These are phyloP conservation scores for Botrytis tulipae DNA, from an alignment of 2,329 filamentous ascomycete species.

Conservation along the genomic window DNA sequence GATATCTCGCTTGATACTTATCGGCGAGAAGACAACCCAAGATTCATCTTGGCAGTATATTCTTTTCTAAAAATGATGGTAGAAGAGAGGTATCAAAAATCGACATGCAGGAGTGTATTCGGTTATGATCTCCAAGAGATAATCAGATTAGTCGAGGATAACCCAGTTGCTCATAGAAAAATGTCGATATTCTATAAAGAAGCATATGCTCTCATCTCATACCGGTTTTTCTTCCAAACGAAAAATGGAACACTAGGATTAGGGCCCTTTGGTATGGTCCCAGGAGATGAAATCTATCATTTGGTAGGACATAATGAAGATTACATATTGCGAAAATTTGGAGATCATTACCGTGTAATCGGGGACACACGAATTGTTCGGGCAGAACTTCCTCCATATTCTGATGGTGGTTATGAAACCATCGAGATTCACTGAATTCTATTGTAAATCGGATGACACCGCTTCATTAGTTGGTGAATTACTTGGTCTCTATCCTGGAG, in stretches of 20 bases:
- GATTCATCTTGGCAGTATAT: rapidly evolving
- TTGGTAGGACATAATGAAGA: neutral
- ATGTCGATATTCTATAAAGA: too few relatives aligned
- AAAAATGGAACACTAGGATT: neutral
- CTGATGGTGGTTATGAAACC: neutral
- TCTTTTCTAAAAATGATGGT: too few relatives aligned
- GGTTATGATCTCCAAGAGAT: too few relatives aligned
- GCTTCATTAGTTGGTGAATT: neutral
- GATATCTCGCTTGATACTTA: neutral
- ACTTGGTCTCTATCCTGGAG: neutral
- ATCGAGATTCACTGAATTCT: neutral
- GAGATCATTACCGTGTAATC: neutral
- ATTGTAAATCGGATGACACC: neutral
- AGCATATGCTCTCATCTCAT: too few relatives aligned
- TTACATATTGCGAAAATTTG: rapidly evolving
- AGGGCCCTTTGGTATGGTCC: rapidly evolving
- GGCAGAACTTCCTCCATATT: rapidly evolving
- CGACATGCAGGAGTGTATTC: too few relatives aligned
- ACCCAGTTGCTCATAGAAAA: too few relatives aligned
- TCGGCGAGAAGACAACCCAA: rapidly evolving
- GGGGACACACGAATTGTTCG: neutral
- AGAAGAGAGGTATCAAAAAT: too few relatives aligned
- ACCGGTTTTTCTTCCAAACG: too few relatives aligned
- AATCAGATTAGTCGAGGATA: too few relatives aligned
- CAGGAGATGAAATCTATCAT: neutral